Evolutionary conservation across 352 stramenopile species (phyloP).

Genomic region (Peronospora tabacina): DNA sequence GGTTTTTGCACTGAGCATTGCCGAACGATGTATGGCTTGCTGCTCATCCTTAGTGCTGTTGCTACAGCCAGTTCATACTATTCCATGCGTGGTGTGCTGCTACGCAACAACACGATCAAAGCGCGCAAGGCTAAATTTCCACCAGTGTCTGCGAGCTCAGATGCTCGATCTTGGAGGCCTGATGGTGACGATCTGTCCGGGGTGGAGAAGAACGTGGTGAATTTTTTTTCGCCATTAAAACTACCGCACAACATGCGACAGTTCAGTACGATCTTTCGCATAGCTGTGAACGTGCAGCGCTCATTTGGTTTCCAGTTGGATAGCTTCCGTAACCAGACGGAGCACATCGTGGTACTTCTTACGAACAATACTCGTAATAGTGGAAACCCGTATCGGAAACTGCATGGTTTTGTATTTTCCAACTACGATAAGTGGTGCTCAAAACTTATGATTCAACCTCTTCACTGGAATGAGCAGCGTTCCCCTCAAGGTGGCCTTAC

Average conservation of each 20-base stretch:
- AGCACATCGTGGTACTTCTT: slow-evolving; percentile 95
- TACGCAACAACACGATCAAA: slow-evolving; percentile 25
- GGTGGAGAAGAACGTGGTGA: slow-evolving; percentile 45
- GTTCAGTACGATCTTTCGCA: slow-evolving; percentile 73
- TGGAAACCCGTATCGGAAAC: slow-evolving; percentile 70
- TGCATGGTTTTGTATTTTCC: slow-evolving; percentile 78
- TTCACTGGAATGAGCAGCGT: slow-evolving; percentile 64
- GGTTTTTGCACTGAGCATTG: slow-evolving; percentile 56
- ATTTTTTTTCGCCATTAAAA: slow-evolving; percentile 72
- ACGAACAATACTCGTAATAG: slow-evolving; percentile 86
- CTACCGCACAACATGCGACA: slow-evolving; percentile 79
- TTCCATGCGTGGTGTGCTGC: slow-evolving; percentile 22
- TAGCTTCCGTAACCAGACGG: slow-evolving; percentile 93
- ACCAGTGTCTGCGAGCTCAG: slow-evolving; percentile 65
- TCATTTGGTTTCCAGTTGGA: slow-evolving; percentile 80
- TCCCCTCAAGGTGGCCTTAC: slow-evolving; percentile 72
- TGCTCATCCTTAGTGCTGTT: slow-evolving; percentile 32
- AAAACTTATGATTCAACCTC: slow-evolving; percentile 67
- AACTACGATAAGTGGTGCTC: slow-evolving; percentile 87
- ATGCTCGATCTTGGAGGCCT: slow-evolving; percentile 62
- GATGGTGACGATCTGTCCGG: slow-evolving; percentile 22
- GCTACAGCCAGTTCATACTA: slow-evolving; percentile 49
- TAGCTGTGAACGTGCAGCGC: slow-evolving; percentile 79
- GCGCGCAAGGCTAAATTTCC: slow-evolving; percentile 39
- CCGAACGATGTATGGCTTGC: slow-evolving; percentile 51